Base-by-base conservation (phyloP, 805 yeast species). In the Candida namnaoensis region DNA sequence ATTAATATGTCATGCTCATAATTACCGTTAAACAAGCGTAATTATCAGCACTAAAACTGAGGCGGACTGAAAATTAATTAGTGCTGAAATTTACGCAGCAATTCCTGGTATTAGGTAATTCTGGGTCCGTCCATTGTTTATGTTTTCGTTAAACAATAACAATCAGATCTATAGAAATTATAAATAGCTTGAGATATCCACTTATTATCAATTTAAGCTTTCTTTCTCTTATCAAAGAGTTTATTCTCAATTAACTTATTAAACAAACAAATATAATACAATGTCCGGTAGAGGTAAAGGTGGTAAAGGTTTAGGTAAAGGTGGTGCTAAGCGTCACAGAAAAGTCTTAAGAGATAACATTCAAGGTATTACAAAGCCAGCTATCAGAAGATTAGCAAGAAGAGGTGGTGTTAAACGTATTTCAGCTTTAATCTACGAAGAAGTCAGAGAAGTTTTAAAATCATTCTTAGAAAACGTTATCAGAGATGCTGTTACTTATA, bases 361-460 rank as follows among this genome's bases (percentile, higher is more conserved):
- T 58, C 97, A 90, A 76, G 99, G 99, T 79, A 91, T 91, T 68
- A 91, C 99, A 51, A 91, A 91, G 82, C 99, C 99, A 67, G 99
- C 99, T 66, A 91, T 91, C 66, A 88, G 99, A 80, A 91, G 99
- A 87, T 84, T 91, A 63, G 99, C 99, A 41, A 91, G 99, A 83
- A 88, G 99, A 87, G 99, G 99, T 77, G 99, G 99, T 90, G 99
- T 91, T 66, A 91, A 91, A 84, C 96, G 99, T 86, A 91, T 91
- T 64, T 91, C 98, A 51, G 98, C 96, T 69, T 77, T 90, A 67
- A 91, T 91, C 69, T 91, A 91, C 78, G 99, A 91, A 75, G 97
- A 91, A 77, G 96, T 93, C 65, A 88, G 99, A 79, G 90, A 84
- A 57, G 97, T 93, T 56, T 78, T 91, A 56, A 90, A 90, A 76